Evolutionary conservation across 805 yeast species (phyloP).

Genomic region (Saccharomycopsis schoenii): DNA sequence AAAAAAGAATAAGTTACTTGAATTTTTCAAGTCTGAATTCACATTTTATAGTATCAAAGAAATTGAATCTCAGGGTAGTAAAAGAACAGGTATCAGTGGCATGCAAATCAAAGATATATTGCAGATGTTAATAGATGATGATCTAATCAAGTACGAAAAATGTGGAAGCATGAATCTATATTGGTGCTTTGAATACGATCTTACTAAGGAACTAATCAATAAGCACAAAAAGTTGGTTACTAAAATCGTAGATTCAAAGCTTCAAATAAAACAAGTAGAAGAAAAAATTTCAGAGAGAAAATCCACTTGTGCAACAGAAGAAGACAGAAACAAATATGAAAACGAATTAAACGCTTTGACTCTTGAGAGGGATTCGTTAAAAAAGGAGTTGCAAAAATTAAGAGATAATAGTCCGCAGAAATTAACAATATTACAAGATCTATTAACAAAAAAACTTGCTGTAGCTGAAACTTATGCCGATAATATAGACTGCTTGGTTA

Average conservation of each 20-base stretch:
- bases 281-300: not conserved
- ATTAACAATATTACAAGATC: not conserved
- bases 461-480: slow-evolving; percentile 26
- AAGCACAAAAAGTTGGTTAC: slow-evolving; percentile 3
- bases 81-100: slow-evolving; percentile 38
- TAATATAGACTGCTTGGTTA: slow-evolving; percentile 33
- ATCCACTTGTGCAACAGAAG: not conserved
- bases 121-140: slow-evolving; percentile 39
- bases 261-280: not conserved
- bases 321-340: not conserved
- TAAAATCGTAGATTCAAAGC: not conserved
- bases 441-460: slow-evolving; percentile 20
- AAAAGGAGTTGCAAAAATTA: slow-evolving; percentile 15
- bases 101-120: slow-evolving; percentile 46
- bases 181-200: slow-evolving; percentile 37
- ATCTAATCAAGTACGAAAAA: slow-evolving; percentile 38
- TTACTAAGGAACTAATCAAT: slow-evolving; percentile 10
- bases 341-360: not conserved
- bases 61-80: slow-evolving; percentile 37
- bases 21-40: slow-evolving; percentile 33
- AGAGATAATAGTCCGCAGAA: not conserved
- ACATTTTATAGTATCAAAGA: slow-evolving; percentile 41
- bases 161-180: slow-evolving; percentile 45
- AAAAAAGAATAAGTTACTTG: slow-evolving; percentile 28
- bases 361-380: slow-evolving; percentile 7